These are phyloP conservation scores for Neofusicoccum laricinum DNA, from an alignment of 2,329 filamentous ascomycete species.

Conservation along the genomic window DNA sequence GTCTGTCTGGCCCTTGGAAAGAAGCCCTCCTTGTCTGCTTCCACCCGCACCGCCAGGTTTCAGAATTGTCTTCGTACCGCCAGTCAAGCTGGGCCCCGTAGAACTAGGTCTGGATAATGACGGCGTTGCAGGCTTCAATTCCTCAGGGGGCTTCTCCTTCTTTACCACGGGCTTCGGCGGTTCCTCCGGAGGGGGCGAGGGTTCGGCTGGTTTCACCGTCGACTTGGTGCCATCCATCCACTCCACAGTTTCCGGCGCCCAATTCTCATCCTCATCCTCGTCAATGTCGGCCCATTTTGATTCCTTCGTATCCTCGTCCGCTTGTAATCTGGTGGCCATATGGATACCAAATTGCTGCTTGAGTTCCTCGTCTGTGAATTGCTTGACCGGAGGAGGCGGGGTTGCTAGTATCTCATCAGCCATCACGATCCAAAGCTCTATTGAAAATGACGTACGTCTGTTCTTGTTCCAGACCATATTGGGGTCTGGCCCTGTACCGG, in stretches of 20 bases:
- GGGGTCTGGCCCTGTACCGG: slow-evolving; percentile 63
- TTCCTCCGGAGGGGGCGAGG: slow-evolving; percentile 33
- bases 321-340: slow-evolving; percentile 72
- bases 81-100: slow-evolving; percentile 18
- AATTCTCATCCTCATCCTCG: slow-evolving; percentile 76
- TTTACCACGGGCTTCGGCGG: slow-evolving; percentile 13
- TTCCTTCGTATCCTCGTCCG: slow-evolving; percentile 70
- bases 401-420: slow-evolving; percentile 45
- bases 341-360: slow-evolving; percentile 83
- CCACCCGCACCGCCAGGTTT: slow-evolving; percentile 44
- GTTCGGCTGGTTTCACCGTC: slow-evolving; percentile 60
- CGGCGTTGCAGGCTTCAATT: slow-evolving; percentile 28
- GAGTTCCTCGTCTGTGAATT: slow-evolving; percentile 82
- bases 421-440: background rate
- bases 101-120: slow-evolving; percentile 34
- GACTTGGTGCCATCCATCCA: slow-evolving; percentile 89
- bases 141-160: slow-evolving; percentile 36
- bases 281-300: slow-evolving; percentile 89
- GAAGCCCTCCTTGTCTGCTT: slow-evolving; percentile 54
- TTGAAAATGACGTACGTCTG: slow-evolving; percentile 57
- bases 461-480: slow-evolving; percentile 88
- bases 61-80: slow-evolving; percentile 47
- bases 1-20: slow-evolving; percentile 65
- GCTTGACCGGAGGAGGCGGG: slow-evolving; percentile 69
- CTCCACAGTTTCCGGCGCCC: slow-evolving; percentile 79